Evolutionary conservation across 305 asterid species (phyloP), one percentile per base, ranked within the genome.

Genomic region (Petunia hybrid): DNA sequence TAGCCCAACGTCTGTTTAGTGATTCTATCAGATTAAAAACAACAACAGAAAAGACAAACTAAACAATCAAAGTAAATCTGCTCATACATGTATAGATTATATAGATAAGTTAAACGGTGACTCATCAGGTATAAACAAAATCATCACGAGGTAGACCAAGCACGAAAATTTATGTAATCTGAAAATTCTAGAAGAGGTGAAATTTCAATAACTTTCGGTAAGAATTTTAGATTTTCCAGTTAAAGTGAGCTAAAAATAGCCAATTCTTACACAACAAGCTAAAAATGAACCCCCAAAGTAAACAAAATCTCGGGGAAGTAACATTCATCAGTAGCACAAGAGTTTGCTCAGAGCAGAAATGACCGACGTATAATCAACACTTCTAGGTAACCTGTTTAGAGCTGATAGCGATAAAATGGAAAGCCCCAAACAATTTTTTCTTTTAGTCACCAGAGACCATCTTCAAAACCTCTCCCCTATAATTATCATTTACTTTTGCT

Each of bases 281-380:
- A 4, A 22, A 45, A 16, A 46, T 16, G 51, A 22, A 67, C 38
- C 38, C 39, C 55, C 14, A 40, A 67, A 67, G 75, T 16, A 69
- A 43, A 43, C 77, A 71, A 12, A 71, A 71, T 35, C 62, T 48
- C 41, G 31, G 77, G 16, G 77, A 71, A 35, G 45, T 48, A 71
- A 71, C 46, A 3, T 35, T 73, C 78, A 73, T 6, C 60, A 71
- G 77, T 10, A 13, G 14, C 16, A 59, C 8, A 60, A 77, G 36
- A 77, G 38, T 13, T 1, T 22, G 62, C 45, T 8, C 78, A 48
- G 16, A 10, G 40, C 22, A 48, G 31, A 71, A 71, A 73, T 55
- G 42, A 12, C 12, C n/a, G 35, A n/a, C 64, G 51, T 48, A 74
- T 48, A 48, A 14, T 45, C 43, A 16, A 16, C 69, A 14, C 46